These are phyloP conservation scores for Silene vulgaris DNA, from an alignment of 179 eudicot species.

Conservation along the genomic window DNA sequence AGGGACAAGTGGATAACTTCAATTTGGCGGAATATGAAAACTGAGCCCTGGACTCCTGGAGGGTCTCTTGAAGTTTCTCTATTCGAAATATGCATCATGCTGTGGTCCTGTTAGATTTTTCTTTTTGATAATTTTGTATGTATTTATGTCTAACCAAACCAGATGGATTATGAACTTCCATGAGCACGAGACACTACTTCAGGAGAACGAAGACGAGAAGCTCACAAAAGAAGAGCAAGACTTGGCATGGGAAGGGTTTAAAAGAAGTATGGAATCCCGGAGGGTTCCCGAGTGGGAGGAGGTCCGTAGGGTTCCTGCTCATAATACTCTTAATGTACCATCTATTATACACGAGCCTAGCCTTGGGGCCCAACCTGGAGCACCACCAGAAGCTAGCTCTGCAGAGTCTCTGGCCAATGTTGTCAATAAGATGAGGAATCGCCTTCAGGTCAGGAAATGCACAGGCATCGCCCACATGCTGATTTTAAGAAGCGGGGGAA, in stretches of 20 bases:
- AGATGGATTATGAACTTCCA: constrained; percentile 94
- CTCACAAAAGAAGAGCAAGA: constrained; percentile 98
- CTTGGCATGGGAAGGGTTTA: constrained; percentile 90
- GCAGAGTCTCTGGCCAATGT: not conserved
- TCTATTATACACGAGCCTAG: constrained; percentile 6
- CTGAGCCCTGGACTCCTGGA: too few relatives aligned
- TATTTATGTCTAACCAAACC: constrained; percentile 7
- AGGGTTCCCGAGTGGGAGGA: constrained; percentile 73
- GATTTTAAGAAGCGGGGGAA: constrained; percentile 66
- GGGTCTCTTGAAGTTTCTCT: not conserved
- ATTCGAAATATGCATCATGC: not conserved
- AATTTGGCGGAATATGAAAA: not conserved
- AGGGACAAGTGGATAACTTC: not conserved
- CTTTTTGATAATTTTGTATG: not conserved
- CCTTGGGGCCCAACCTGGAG: constrained; percentile 19
- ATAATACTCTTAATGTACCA: constrained; percentile 12
- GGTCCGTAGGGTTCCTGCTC: constrained; percentile 45
- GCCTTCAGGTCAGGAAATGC: constrained; percentile 45
- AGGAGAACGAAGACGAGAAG: constrained; percentile 94
- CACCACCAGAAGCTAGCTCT: constrained; percentile 17
- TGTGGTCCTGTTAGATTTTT: not conserved
- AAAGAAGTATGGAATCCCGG: constrained; percentile 45
- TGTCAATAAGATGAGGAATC: constrained; percentile 37
- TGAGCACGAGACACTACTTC: constrained; percentile 82
- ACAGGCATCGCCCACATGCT: constrained; percentile 62